Evolutionary conservation across 257 asterid genomes (phyloP).

Genomic region (Asclepias syriaca): DNA sequence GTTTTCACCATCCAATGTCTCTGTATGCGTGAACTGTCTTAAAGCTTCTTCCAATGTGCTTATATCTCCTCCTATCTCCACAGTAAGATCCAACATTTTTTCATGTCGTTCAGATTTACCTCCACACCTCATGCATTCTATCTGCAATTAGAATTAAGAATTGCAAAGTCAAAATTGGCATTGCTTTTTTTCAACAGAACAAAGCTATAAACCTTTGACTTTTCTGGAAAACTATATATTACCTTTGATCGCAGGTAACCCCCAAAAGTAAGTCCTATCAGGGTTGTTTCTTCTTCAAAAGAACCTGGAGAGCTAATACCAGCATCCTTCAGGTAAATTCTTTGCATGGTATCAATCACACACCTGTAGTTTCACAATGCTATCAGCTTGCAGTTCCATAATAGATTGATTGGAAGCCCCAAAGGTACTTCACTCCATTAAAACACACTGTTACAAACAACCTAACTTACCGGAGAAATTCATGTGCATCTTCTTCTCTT

Average conservation of each 20-base stretch:
- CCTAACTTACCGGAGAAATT: conserved; percentile 66
- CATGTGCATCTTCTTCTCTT: conserved; percentile 89
- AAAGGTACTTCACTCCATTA: background rate
- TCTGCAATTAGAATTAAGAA: conserved; percentile 39
- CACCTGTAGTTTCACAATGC: conserved; percentile 34
- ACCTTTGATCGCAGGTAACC: conserved; percentile 90
- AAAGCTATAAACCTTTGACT: conserved; percentile 9
- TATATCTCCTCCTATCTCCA: conserved; percentile 79
- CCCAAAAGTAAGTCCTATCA: conserved; percentile 78
- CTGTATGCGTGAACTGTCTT: conserved; percentile 59
- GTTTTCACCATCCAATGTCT: conserved; percentile 81
- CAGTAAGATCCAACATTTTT: conserved; percentile 86
- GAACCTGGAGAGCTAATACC: conserved; percentile 37
- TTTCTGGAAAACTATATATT: conserved; percentile 15
- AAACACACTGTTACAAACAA: conserved; percentile 7
- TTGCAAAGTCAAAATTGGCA: background rate
- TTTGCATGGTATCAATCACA: conserved; percentile 75
- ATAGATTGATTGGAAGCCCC: background rate
- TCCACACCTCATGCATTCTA: conserved; percentile 74
- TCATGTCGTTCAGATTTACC: conserved; percentile 64
- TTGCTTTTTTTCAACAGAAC: background rate
- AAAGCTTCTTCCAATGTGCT: conserved; percentile 70
- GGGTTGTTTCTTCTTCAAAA: conserved; percentile 59
- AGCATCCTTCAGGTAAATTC: conserved; percentile 55
- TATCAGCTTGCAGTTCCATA: conserved; percentile 1